Evolutionary conservation across 164 flowering plant species (phyloP).

Genomic region (Magnolia sinica): DNA sequence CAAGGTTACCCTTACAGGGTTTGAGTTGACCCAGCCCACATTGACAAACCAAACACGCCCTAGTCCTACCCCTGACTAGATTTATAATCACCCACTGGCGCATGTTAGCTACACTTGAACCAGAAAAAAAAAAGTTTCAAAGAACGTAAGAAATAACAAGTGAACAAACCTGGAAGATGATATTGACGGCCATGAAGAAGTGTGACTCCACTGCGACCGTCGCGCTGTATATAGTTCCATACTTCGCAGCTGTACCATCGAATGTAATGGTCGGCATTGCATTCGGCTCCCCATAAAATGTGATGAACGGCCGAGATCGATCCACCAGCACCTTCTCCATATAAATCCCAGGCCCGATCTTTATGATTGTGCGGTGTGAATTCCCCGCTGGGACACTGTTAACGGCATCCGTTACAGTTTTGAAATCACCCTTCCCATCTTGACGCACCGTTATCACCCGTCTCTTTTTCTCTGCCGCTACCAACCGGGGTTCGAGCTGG

Average conservation of each 20-base stretch:
- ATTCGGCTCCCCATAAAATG: conserved; percentile 35
- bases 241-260: conserved; percentile 37
- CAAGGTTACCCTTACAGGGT: too few species aligned
- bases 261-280: conserved; percentile 31
- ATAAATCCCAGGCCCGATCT: conserved; percentile 47
- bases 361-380: conserved; percentile 30
- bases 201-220: conserved; percentile 42
- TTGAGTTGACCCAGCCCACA: too few species aligned
- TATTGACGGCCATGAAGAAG: conserved; percentile 47
- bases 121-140: too few species aligned
- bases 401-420: conserved; percentile 51
- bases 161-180: conserved; percentile 35
- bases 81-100: too few species aligned
- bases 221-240: conserved; percentile 53
- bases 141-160: too few species aligned
- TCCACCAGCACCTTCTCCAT: conserved; percentile 48
- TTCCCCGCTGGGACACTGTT: conserved; percentile 46
- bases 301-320: conserved; percentile 38
- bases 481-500: conserved; percentile 28
- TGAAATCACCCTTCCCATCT: conserved; percentile 59
- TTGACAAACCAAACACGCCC: too few species aligned
- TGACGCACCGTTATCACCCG: conserved; percentile 36
- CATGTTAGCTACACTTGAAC: too few species aligned
- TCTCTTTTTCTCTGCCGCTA: conserved; percentile 29
- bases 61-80: too few species aligned